Evolutionary conservation across 192 early-diverging fungal genomes (phyloP).

Genomic region (Umbelopsis sp.): DNA sequence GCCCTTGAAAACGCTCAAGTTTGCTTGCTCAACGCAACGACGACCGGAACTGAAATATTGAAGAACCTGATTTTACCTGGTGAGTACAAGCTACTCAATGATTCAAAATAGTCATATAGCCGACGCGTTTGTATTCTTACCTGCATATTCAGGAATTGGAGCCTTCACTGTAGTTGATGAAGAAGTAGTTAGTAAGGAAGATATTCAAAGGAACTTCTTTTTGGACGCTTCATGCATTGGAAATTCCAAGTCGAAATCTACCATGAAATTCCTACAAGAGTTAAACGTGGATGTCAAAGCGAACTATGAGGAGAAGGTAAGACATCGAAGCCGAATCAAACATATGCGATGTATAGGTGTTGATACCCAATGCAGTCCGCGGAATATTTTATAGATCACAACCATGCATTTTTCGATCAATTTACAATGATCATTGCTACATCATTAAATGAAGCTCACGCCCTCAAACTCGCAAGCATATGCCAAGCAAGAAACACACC

Average conservation of each 20-base stretch:
- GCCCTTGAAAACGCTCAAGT: conserved; percentile 84
- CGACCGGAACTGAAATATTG: conserved; percentile 86
- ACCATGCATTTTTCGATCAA: conserved; percentile 63
- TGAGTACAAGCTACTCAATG: conserved; percentile 34
- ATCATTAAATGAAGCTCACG: conserved; percentile 54
- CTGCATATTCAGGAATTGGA: conserved; percentile 73
- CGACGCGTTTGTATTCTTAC: background rate
- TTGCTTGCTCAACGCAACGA: conserved; percentile 82
- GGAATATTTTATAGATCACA: conserved; percentile 45
- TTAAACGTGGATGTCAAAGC: conserved; percentile 89
- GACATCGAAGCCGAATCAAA: background rate
- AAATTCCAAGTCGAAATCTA: conserved; percentile 62
- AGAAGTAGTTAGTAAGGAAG: conserved; percentile 61
- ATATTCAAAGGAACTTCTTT: conserved; percentile 93
- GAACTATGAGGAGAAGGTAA: conserved; percentile 58
- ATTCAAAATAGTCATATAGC: background rate
- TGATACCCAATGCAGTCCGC: conserved; percentile 38
- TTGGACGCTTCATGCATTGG: conserved; percentile 70
- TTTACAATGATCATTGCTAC: conserved; percentile 82
- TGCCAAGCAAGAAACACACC: conserved; percentile 68
- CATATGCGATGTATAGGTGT: background rate
- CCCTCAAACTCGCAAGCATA: conserved; percentile 60
- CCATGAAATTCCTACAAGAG: conserved; percentile 71
- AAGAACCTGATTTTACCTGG: conserved; percentile 98
- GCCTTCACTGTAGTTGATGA: conserved; percentile 85